These are phyloP conservation scores for Ganoderma lingzhi DNA, from an alignment of 1,284 basidiomycete genomes.

Conservation along the genomic window DNA sequence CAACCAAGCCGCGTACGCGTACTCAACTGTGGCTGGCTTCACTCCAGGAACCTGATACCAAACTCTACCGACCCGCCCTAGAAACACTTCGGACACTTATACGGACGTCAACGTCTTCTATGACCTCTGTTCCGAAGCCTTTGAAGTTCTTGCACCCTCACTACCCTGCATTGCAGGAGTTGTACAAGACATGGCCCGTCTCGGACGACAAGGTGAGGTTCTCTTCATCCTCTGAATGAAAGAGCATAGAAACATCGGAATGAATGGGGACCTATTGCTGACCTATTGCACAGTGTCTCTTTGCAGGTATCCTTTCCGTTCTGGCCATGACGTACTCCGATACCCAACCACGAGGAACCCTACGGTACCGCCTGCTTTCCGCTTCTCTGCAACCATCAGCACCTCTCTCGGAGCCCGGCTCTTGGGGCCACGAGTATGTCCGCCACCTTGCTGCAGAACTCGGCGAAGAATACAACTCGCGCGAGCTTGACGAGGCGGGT, in stretches of 20 bases:
- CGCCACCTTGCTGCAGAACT: constrained; percentile 97
- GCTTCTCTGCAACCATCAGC: constrained; percentile 71
- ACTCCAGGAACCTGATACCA: constrained; percentile 84
- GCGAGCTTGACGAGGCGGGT: constrained; percentile 53
- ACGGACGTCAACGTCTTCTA: constrained; percentile 96
- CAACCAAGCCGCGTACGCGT: constrained; percentile 19
- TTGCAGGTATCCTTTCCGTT: constrained; percentile 98
- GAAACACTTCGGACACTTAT: constrained; percentile 96
- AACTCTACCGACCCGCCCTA: constrained; percentile 89
- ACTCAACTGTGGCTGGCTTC: constrained; percentile 11
- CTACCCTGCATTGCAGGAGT: constrained; percentile 86
- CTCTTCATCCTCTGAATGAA: background rate
- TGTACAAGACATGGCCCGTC: constrained; percentile 84
- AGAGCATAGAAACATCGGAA: background rate
- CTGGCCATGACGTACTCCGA: constrained; percentile 99
- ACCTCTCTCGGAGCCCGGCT: constrained; percentile 86
- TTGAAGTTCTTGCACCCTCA: constrained; percentile 98
- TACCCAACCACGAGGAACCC: constrained; percentile 92
- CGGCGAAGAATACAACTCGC: constrained; percentile 88
- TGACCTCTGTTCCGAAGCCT: constrained; percentile 99
- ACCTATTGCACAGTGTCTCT: constrained; percentile 70
- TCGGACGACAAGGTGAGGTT: constrained; percentile 78
- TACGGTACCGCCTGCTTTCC: constrained; percentile 89
- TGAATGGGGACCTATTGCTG: background rate
- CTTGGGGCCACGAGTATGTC: constrained; percentile 99